Conservation (phyloP, 148 eudicot species). For the Amaranthus palmeri region DNA sequence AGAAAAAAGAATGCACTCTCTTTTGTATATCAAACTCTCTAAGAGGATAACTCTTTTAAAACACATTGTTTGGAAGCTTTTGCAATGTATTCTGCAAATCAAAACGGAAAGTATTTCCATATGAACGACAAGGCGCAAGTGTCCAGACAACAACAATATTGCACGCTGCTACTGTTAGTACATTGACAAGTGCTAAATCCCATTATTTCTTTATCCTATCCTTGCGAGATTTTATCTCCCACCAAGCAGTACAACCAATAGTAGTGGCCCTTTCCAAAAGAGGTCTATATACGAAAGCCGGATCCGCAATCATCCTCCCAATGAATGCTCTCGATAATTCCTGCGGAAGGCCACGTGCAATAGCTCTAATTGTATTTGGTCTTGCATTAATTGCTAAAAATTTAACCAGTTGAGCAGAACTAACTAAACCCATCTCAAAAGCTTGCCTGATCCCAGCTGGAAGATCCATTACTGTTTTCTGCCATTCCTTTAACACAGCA, state of each 20-base stretch:
- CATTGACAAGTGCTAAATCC: constrained; percentile 91
- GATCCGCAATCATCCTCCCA: constrained; percentile 99
- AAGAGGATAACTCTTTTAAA: constrained; percentile 80
- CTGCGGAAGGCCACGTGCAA: constrained; percentile 80
- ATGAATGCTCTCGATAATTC: constrained; percentile 84
- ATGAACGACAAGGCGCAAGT: constrained; percentile 94
- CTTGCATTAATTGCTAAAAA: constrained; percentile 80
- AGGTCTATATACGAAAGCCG: constrained; percentile 74
- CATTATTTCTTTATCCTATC: constrained; percentile 94
- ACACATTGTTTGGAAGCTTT: constrained; percentile 88
- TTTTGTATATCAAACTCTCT: constrained; percentile 88
- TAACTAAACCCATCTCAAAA: constrained; percentile 93
- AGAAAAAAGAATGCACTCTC: constrained; percentile 82
- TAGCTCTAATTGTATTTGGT: constrained; percentile 72
- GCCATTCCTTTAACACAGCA: constrained; percentile 95
- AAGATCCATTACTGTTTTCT: constrained; percentile 89
- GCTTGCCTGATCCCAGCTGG: constrained; percentile 90
- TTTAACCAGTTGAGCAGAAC: constrained; percentile 90
- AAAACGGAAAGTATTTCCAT: constrained; percentile 79
- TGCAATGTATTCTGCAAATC: constrained; percentile 91
- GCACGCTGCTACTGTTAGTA: constrained; percentile 89
- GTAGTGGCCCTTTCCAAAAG: constrained; percentile 87
- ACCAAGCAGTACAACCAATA: constrained; percentile 72
- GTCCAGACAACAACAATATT: constrained; percentile 92
- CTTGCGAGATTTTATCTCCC: constrained; percentile 78